phyloP scores from a whole-genome alignment of 2,329 filamentous ascomycete species.

The Sporothrix brunneoviolacea region DNA sequence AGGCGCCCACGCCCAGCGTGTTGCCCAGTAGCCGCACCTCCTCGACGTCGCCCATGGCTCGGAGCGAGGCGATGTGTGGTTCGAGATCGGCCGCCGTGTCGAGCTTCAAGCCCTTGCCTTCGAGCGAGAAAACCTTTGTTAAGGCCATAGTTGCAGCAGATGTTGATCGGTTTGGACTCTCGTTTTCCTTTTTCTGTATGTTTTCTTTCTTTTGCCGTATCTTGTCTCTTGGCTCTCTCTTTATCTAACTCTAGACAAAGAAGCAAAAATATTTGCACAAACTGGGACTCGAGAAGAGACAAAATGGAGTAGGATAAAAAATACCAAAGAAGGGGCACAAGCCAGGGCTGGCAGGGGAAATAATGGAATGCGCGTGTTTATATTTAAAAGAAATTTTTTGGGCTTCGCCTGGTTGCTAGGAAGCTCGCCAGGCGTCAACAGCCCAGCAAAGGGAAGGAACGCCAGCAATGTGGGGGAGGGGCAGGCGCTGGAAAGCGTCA shows the following conservation, averaged over 20 bases:
- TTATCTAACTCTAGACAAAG: background rate
- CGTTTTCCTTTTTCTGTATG: slow-evolving; percentile 9
- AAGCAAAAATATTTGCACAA: background rate
- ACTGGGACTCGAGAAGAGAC: background rate
- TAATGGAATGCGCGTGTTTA: background rate
- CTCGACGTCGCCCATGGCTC: slow-evolving; percentile 66
- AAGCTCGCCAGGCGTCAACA: slow-evolving; percentile 1
- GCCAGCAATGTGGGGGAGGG: slow-evolving; percentile 15
- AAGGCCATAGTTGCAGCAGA: slow-evolving; percentile 37
- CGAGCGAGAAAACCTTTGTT: slow-evolving; percentile 74
- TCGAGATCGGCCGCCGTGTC: slow-evolving; percentile 82
- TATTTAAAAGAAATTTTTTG: slow-evolving; percentile 8
- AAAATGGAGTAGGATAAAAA: background rate
- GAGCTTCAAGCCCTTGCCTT: slow-evolving; percentile 88
- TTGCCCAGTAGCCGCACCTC: slow-evolving; percentile 86
- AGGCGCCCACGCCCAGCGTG: slow-evolving; percentile 84
- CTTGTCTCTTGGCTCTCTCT: no score
- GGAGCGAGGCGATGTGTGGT: slow-evolving; percentile 70
- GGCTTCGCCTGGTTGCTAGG: slow-evolving; percentile 12
- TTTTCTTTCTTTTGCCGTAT: background rate
- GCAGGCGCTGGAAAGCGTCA: background rate
- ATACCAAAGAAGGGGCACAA: no score
- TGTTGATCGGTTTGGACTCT: slow-evolving; percentile 1
- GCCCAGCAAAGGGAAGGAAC: background rate
- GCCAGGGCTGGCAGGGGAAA: background rate